Percentiles rank a stretch among this genome's conserved stretches.
phyloP scores from a whole-genome alignment of 2,329 filamentous ascomycete species.

The Ustilaginoidea virens region DNA sequence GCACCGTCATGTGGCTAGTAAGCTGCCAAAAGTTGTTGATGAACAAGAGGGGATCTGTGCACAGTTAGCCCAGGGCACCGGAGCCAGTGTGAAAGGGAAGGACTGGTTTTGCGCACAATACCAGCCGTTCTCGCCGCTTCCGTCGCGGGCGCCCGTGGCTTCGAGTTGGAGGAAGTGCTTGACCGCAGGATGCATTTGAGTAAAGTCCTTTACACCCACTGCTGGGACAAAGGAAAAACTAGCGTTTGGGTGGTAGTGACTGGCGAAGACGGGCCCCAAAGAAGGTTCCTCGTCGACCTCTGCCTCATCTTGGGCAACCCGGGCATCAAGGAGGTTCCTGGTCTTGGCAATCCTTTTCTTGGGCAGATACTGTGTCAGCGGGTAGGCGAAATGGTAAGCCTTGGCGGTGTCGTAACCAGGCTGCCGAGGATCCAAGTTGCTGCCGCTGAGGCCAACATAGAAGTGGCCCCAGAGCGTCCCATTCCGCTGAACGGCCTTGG shows the following conservation, averaged over 20 bases:
- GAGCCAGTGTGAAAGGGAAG: no score
- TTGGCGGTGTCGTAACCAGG: conserved; percentile 56
- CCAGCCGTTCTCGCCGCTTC: conserved; percentile 76
- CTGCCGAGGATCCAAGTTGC: conserved; percentile 58
- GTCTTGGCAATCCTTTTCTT: conserved; percentile 87
- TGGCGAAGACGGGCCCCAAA: conserved; percentile 60
- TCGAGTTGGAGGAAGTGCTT: conserved; percentile 71
- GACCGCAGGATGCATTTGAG: conserved; percentile 53
- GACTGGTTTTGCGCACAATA: conserved; percentile 42
- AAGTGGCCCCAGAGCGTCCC: conserved; percentile 93
- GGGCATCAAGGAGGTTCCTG: conserved; percentile 62
- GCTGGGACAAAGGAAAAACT: conserved; percentile 78
- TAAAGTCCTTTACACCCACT: conserved; percentile 53
- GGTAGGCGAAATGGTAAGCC: conserved; percentile 72
- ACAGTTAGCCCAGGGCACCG: no score
- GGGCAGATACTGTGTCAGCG: conserved; percentile 75
- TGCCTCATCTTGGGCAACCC: conserved; percentile 28
- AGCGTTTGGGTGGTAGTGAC: conserved; percentile 91
- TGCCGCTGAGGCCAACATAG: conserved; percentile 66
- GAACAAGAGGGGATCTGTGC: conserved; percentile 67
- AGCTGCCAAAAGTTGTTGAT: conserved; percentile 97
- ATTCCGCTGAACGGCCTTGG: conserved; percentile 71
- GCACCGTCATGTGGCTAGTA: conserved; percentile 72
- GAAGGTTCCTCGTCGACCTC: conserved; percentile 32
- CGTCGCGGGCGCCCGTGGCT: conserved; percentile 65